These are phyloP conservation scores for Penicillium hesseltinei DNA, from an alignment of 2,329 filamentous ascomycete genomes.

Conservation along the genomic window DNA sequence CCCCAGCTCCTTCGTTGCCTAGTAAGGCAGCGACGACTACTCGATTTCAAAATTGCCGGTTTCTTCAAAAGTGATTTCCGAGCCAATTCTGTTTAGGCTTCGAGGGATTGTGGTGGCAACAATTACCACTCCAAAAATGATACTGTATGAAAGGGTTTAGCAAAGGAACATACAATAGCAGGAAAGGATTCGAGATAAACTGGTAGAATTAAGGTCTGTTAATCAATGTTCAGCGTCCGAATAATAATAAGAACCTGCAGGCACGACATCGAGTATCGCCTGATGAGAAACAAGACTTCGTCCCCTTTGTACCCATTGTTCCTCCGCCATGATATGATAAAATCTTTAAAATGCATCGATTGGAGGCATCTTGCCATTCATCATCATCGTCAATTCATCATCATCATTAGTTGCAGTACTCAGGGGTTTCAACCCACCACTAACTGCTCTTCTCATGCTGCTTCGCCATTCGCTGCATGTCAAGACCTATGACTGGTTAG, in stretches of 20 bases:
- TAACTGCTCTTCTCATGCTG: conserved; percentile 87
- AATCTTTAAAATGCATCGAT: background rate
- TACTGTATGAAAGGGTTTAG: background rate
- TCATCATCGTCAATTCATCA: background rate
- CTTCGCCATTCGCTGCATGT: conserved; percentile 83
- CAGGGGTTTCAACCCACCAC: background rate
- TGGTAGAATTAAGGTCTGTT: background rate
- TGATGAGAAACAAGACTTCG: background rate
- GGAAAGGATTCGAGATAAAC: background rate
- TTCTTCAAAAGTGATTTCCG: too few relatives aligned
- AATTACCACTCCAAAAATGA: background rate
- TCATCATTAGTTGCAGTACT: background rate
- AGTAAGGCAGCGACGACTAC: background rate
- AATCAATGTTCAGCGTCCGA: background rate
- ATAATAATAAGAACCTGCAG: conserved; percentile 1
- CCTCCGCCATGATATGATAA: background rate
- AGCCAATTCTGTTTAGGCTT: background rate
- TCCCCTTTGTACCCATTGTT: background rate
- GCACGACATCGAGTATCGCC: background rate
- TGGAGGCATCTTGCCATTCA: background rate
- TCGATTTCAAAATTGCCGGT: background rate
- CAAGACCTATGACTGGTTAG: conserved; percentile 69
- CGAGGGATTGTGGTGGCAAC: background rate
- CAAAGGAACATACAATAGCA: background rate
- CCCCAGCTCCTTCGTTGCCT: background rate